phyloP scores from a whole-genome alignment of 2,329 filamentous ascomycete species.

The Neophaeococcomyces aloes region DNA sequence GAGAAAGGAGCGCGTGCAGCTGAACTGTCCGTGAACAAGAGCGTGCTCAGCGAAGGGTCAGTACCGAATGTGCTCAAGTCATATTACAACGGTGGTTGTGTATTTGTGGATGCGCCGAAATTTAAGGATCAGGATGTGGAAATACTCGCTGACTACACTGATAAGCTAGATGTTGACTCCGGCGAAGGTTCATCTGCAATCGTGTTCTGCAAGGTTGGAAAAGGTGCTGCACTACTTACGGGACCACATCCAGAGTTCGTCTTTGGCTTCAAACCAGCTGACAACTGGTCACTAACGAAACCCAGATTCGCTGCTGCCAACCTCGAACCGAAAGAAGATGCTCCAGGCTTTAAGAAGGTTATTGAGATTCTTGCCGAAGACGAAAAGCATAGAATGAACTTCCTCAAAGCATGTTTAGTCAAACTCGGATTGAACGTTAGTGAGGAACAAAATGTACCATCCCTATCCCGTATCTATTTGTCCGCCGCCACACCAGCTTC shows the following conservation, averaged over 20 bases:
- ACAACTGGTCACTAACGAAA: conserved; percentile 21
- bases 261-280: conserved; percentile 10
- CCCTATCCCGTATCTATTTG: conserved; percentile 72
- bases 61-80: conserved; percentile 55
- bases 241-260: conserved; percentile 86
- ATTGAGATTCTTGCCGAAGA: conserved; percentile 57
- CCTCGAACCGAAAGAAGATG: conserved; percentile 52
- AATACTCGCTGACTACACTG: conserved; percentile 69
- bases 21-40: conserved; percentile 53
- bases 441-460: conserved; percentile 59
- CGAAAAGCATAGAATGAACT: conserved; percentile 59
- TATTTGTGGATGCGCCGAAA: conserved; percentile 71
- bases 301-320: conserved; percentile 71
- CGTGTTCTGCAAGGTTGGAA: conserved; percentile 71
- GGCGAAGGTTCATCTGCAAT: conserved; percentile 66
- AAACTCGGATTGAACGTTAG: conserved; percentile 77
- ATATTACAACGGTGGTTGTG: conserved; percentile 91
- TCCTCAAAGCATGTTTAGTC: conserved; percentile 66
- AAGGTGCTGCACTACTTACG: conserved; percentile 68
- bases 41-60: conserved; percentile 43
- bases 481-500: conserved; percentile 57
- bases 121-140: conserved; percentile 57
- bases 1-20: conserved; percentile 72
- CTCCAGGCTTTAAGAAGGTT: conserved; percentile 60
- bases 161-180: conserved; percentile 63